Conservation (phyloP, 163 green algal genomes). For the Botryococcus braunii region DNA sequence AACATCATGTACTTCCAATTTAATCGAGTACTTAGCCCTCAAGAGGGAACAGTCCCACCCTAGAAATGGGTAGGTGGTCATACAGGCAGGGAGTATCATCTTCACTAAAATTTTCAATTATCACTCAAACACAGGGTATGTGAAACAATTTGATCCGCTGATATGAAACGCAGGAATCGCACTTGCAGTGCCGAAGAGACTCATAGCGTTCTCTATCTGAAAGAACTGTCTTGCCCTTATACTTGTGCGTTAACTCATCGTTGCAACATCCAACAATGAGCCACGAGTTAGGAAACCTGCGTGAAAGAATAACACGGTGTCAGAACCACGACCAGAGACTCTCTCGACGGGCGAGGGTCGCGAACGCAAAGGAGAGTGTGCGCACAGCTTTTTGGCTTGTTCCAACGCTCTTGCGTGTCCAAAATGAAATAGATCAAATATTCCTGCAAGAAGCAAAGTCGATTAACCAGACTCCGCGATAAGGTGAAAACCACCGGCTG, state of each 20-base stretch:
- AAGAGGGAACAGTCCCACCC: too few species aligned
- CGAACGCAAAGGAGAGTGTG: too few species aligned
- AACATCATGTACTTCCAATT: too few species aligned
- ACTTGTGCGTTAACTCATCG: conserved; percentile 67
- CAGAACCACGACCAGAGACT: background rate
- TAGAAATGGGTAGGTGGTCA: too few species aligned
- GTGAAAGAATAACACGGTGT: too few species aligned
- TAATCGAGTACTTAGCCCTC: too few species aligned
- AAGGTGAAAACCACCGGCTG: background rate
- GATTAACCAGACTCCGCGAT: background rate
- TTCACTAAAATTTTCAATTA: too few species aligned
- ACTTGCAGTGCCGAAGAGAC: conserved; percentile 80
- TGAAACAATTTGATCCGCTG: too few species aligned
- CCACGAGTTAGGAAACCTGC: conserved; percentile 46
- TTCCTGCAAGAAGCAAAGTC: conserved; percentile 40
- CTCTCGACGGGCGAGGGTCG: too few species aligned
- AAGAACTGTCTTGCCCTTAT: conserved; percentile 89
- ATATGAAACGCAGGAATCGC: too few species aligned
- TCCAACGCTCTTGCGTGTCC: conserved; percentile 79
- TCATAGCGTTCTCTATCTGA: conserved; percentile 80
- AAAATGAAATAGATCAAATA: conserved; percentile 91
- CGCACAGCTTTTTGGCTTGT: conserved; percentile 82
- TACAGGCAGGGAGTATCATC: too few species aligned
- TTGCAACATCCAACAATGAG: conserved; percentile 81
- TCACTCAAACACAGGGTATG: too few species aligned